A percentile compares a stretch with the other conserved stretches of the same genome.
phyloP scores from a whole-genome alignment of 805 yeast genomes.

The Ogataea wickerhamii region DNA sequence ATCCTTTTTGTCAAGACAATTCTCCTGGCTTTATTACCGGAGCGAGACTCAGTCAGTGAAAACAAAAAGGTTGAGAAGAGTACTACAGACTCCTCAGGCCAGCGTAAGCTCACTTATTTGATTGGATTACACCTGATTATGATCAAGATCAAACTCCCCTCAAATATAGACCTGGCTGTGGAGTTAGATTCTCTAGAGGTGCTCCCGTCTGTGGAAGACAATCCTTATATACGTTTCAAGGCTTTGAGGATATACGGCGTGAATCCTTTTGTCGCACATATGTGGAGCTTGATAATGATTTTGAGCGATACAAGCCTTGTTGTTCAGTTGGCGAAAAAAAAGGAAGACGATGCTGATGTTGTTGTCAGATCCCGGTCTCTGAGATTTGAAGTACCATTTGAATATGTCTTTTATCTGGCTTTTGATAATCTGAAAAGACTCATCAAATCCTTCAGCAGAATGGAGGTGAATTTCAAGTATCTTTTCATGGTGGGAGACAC shows the following conservation, averaged over 20 bases:
- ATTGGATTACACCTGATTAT: slow-evolving; percentile 24
- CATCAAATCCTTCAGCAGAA: slow-evolving; percentile 63
- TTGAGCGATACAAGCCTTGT: slow-evolving; percentile 17
- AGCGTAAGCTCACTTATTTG: slow-evolving; percentile 11
- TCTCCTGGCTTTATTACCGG: slow-evolving; percentile 13
- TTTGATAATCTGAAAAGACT: slow-evolving; percentile 79
- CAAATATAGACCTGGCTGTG: slow-evolving; percentile 25
- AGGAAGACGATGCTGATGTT: slow-evolving; percentile 11
- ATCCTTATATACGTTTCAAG: slow-evolving; percentile 16
- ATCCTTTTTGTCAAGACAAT: slow-evolving; percentile 24
- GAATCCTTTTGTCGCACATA: slow-evolving; percentile 22
- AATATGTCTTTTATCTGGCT: slow-evolving; percentile 69
- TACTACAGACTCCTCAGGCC: neutral
- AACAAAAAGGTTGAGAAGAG: neutral
- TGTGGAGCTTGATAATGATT: slow-evolving; percentile 29
- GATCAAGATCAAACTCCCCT: slow-evolving; percentile 26
- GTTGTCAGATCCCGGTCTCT: slow-evolving; percentile 21
- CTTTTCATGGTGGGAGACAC: slow-evolving; percentile 21
- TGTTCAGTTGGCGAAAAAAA: slow-evolving; percentile 4
- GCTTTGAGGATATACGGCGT: slow-evolving; percentile 29
- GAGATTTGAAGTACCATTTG: slow-evolving; percentile 58
- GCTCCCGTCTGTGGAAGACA: slow-evolving; percentile 15
- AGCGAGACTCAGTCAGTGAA: neutral
- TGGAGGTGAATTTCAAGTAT: slow-evolving; percentile 30
- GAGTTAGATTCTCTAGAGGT: slow-evolving; percentile 29